Percentiles rank a stretch among this genome's conserved stretches.
Conservation (phyloP, 2,329 filamentous ascomycete genomes). For the Aureobasidium sp. region DNA sequence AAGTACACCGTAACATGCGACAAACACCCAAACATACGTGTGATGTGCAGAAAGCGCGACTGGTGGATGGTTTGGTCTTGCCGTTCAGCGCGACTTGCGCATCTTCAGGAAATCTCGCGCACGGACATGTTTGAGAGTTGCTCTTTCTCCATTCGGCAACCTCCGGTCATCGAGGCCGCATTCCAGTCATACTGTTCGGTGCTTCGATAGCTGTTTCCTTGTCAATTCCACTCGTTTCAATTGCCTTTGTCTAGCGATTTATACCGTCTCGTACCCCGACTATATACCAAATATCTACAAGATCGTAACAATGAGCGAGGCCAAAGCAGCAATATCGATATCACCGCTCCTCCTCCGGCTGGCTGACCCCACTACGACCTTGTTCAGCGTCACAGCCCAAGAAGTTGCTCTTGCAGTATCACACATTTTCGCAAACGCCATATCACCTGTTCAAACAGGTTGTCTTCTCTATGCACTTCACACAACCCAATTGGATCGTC, state of each 20-base stretch:
- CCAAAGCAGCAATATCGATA: slow-evolving; percentile 44
- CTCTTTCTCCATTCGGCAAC: slow-evolving; percentile 5
- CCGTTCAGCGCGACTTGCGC: slow-evolving; percentile 7
- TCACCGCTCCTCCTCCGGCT: slow-evolving; percentile 66
- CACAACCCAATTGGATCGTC: slow-evolving; percentile 78
- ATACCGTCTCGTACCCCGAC: neutral
- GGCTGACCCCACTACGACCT: slow-evolving; percentile 50
- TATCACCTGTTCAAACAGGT: slow-evolving; percentile 82
- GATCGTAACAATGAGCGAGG: neutral
- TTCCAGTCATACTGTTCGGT: slow-evolving; percentile 11
- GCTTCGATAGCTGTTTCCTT: neutral
- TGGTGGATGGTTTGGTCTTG: neutral
- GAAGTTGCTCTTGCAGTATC: slow-evolving; percentile 89
- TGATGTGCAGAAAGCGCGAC: neutral
- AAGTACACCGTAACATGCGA: neutral
- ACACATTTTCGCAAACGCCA: slow-evolving; percentile 81
- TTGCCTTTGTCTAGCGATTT: neutral
- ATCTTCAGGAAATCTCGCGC: slow-evolving; percentile 13
- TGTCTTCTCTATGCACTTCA: slow-evolving; percentile 85
- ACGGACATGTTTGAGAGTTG: neutral
- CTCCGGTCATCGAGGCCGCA: slow-evolving; percentile 1
- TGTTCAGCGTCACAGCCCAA: slow-evolving; percentile 52
- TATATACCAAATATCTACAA: neutral
- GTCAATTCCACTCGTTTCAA: neutral
- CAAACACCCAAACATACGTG: neutral